Evolutionary conservation across 1,139 yeast species (phyloP).

Genomic region (Yamadazyma epiphylla): DNA sequence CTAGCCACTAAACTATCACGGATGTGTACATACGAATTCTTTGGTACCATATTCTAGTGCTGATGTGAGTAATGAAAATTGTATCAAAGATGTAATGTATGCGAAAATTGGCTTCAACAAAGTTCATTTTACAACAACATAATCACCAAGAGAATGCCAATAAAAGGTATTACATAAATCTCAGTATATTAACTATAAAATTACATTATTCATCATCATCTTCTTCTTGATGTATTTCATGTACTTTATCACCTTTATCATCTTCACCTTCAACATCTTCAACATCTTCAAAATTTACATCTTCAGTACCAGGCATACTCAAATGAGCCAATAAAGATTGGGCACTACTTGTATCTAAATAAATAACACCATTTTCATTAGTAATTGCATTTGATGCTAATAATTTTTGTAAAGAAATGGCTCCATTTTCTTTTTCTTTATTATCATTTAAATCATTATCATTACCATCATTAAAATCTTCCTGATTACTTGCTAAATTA

Average conservation of each 20-base stretch:
- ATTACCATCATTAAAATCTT: constrained; percentile 14
- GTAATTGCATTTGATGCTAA: constrained; percentile 51
- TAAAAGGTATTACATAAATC: no score
- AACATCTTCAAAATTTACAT: constrained; percentile 19
- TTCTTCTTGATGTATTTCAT: not conserved
- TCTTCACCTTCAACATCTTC: constrained; percentile 14
- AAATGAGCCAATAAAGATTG: constrained; percentile 49
- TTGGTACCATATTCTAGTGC: no score
- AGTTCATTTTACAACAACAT: no score
- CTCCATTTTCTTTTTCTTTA: constrained; percentile 29
- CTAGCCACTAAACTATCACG: constrained; percentile 47
- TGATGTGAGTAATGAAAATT: no score
- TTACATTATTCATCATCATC: not conserved
- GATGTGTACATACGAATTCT: no score
- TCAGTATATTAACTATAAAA: not conserved
- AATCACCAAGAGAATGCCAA: no score
- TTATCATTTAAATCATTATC: constrained; percentile 24
- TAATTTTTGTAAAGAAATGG: constrained; percentile 50
- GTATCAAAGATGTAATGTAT: no score
- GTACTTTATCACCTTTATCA: not conserved
- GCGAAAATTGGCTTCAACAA: no score
- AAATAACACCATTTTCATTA: constrained; percentile 54
- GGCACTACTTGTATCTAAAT: constrained; percentile 48
- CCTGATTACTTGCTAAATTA: constrained; percentile 10
- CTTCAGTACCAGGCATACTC: constrained; percentile 35